Base-by-base conservation (phyloP, 371 early-diverging fungal species). In the Mitosporidium daphniae region DNA sequence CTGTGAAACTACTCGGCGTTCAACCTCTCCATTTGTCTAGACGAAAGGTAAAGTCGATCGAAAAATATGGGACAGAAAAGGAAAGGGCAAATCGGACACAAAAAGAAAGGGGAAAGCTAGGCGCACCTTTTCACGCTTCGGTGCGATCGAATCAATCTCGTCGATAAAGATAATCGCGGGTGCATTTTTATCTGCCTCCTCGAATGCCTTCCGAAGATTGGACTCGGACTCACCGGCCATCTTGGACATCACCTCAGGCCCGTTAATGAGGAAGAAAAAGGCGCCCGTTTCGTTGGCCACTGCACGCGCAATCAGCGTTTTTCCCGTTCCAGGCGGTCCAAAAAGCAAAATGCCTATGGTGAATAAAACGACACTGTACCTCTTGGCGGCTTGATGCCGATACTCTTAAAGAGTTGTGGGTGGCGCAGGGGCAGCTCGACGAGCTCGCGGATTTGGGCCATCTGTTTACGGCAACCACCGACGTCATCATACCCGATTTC, bases 241-340 rank as follows among this genome's bases (percentile, higher is more conserved):
- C 55, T 94, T 94, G 31, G 77, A 75, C 91, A 94, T 84, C 39
- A 98, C 80, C 38, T 93, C 91, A 30, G 95, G 89, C 23, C 89
- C 94, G 44, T 89, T 89, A 47, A 95, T 86, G 30, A 75, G 45
- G 55, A 77, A 78, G 52, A 89, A 73, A 61, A 74, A 77, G 13
- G 66, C 71, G 10, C 69, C 72, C 3, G 65, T 68, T 41, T 69
- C 72, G 45, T 70, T 68, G 20, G 70, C 69, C 9, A 69, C 66
- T 3, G 73, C 70, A 21, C 58, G 44, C 11, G 60, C 61, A 33
- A 64, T 55, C 29, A 60, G 27, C 15, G 64, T 52, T 30, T 51
- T 49, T 17, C 45, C 44, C 28, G 49, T 30, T 31, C 43, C 45
- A 37, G 58, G 59, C 31, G 58, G 40, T 33, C 44, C 37, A 30